Evolutionary conservation across 148 eudicot species (phyloP).

Genomic region (Linanthus parryae): DNA sequence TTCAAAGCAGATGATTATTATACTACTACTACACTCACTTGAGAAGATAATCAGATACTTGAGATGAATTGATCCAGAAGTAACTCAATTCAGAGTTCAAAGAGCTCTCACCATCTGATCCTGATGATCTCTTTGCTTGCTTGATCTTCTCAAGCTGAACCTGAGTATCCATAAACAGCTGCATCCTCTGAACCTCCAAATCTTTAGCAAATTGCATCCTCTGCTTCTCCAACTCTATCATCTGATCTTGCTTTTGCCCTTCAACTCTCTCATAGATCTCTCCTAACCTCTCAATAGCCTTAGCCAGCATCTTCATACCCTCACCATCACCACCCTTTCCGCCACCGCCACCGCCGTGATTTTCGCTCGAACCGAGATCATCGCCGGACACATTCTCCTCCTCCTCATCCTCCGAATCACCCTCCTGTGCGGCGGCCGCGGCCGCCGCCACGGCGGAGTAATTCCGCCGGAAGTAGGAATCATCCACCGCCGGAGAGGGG

Average conservation of each 20-base stretch:
- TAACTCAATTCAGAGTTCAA: neutral
- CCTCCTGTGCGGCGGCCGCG: slow-evolving; percentile 13
- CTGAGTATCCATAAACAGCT: slow-evolving; percentile 34
- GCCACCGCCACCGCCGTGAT: slow-evolving; percentile 1
- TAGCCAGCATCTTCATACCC: slow-evolving; percentile 24
- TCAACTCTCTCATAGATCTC: slow-evolving; percentile 37
- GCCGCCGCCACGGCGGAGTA: slow-evolving; percentile 13
- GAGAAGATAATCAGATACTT: too few relatives aligned
- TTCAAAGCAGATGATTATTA: too few relatives aligned
- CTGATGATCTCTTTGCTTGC: slow-evolving; percentile 8
- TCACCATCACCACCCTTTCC: neutral
- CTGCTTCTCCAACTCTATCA: slow-evolving; percentile 47
- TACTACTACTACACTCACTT: too few relatives aligned
- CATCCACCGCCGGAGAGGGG: neutral
- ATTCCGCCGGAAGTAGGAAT: slow-evolving; percentile 13
- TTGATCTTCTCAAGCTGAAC: slow-evolving; percentile 32
- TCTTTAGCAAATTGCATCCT: slow-evolving; percentile 44
- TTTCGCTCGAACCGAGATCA: neutral
- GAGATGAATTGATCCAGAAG: too few relatives aligned
- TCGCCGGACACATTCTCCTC: slow-evolving; percentile 5
- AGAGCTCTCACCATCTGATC: slow-evolving; percentile 12
- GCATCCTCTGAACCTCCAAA: slow-evolving; percentile 47
- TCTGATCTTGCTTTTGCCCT: slow-evolving; percentile 30
- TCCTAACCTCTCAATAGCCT: slow-evolving; percentile 26
- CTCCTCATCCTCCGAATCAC: neutral